Evolutionary conservation across 306 rosid species (phyloP).

Genomic region (apple (Malus domestica)): ASM211411v1 NC_041790.1:34533501-34534000

Average conservation of each 20-base stretch:
- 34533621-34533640: background rate
- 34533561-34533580: background rate
- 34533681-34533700: slow-evolving; percentile 84
- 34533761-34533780: slow-evolving; percentile 90
- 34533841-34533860: background rate
- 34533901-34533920: background rate
- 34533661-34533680: slow-evolving; percentile 4
- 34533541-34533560: background rate
- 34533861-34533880: background rate
- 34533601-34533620: background rate
- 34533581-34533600: background rate
- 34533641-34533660: background rate
- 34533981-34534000: background rate
- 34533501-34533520: background rate
- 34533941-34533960: background rate
- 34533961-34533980: background rate
- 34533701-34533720: slow-evolving; percentile 88
- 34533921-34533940: background rate
- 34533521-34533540: background rate
- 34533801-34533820: slow-evolving; percentile 1
- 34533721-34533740: slow-evolving; percentile 77
- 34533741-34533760: slow-evolving; percentile 75
- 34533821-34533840: background rate
- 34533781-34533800: background rate
- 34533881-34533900: background rate